phyloP scores from a whole-genome alignment of 1,139 yeast genomes.

The Candida freyschussii region DNA sequence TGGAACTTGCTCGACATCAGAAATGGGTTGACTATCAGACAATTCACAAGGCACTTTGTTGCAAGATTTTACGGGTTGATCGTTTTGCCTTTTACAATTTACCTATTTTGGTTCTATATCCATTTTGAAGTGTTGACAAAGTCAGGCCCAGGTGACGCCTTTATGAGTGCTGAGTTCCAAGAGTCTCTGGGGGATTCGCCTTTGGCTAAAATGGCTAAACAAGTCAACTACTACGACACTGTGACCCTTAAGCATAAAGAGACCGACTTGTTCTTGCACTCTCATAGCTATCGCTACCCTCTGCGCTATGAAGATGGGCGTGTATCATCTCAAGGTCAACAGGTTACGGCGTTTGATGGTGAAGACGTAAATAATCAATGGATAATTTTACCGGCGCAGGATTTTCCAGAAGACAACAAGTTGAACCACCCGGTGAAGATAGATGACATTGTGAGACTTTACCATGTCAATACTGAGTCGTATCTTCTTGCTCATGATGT shows the following conservation, averaged over 20 bases:
- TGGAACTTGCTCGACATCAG: constrained; percentile 79
- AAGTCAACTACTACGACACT: constrained; percentile 68
- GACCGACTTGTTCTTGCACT: constrained; percentile 73
- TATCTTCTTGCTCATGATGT: constrained; percentile 88
- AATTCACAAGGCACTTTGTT: constrained; percentile 62
- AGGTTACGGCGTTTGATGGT: constrained; percentile 68
- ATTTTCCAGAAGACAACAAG: constrained; percentile 34
- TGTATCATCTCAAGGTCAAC: constrained; percentile 91
- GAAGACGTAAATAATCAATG: constrained; percentile 73
- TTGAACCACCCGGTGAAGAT: constrained; percentile 46
- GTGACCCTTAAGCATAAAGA: constrained; percentile 75
- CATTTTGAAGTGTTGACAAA: constrained; percentile 76
- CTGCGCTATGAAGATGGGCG: constrained; percentile 95
- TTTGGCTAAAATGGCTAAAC: constrained; percentile 64
- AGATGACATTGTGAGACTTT: constrained; percentile 71
- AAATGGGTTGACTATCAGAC: constrained; percentile 58
- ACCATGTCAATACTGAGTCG: constrained; percentile 78
- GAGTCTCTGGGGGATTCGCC: constrained; percentile 85
- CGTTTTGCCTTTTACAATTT: constrained; percentile 74
- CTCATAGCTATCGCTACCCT: constrained; percentile 73
- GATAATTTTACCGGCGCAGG: constrained; percentile 72
- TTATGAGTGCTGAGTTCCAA: constrained; percentile 92
- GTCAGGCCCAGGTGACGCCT: constrained; percentile 94
- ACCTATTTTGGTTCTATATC: constrained; percentile 88
- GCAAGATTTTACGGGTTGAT: constrained; percentile 74